Percentiles rank a stretch among this genome's conserved stretches.
These are phyloP conservation scores for Lepidium sativum DNA, from an alignment of 345 rosid species.

Conservation along the genomic window DNA sequence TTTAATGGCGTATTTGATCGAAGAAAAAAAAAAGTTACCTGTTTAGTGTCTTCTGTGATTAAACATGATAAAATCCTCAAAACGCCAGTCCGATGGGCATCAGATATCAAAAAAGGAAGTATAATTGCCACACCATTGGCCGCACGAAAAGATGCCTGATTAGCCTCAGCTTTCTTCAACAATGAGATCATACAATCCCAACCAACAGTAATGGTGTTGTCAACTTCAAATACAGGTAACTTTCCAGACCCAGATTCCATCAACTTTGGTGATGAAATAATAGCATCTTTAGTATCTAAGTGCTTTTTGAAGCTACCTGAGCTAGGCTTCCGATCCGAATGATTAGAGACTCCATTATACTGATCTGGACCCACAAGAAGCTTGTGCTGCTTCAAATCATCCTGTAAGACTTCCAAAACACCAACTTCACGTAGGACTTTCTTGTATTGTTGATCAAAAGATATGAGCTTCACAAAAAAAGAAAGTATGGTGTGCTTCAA, in stretches of 20 bases:
- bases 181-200: slow-evolving; percentile 97
- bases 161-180: slow-evolving; percentile 89
- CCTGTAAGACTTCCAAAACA: slow-evolving; percentile 83
- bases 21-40: slow-evolving; percentile 39
- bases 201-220: slow-evolving; percentile 64
- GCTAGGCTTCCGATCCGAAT: slow-evolving; percentile 56
- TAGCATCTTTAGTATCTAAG: slow-evolving; percentile 69
- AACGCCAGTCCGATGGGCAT: slow-evolving; percentile 80
- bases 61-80: slow-evolving; percentile 88
- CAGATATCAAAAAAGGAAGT: slow-evolving; percentile 83
- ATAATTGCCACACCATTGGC: slow-evolving; percentile 76
- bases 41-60: slow-evolving; percentile 79
- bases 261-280: slow-evolving; percentile 86
- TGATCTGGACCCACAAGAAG: slow-evolving; percentile 71
- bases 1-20: neutral
- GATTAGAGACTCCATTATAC: slow-evolving; percentile 32
- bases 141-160: slow-evolving; percentile 79
- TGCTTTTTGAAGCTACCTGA: slow-evolving; percentile 82
- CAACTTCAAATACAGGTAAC: slow-evolving; percentile 79
- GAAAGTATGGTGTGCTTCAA: slow-evolving; percentile 87
- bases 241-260: slow-evolving; percentile 76
- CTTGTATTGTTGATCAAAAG: slow-evolving; percentile 98
- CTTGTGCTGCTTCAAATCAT: slow-evolving; percentile 94
- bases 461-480: slow-evolving; percentile 89
- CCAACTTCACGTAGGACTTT: slow-evolving; percentile 98